A percentile compares a stretch with the other conserved stretches of the same genome.
These are phyloP conservation scores for Wickerhamiella nectarea DNA, from an alignment of 805 yeast species.

Conservation along the genomic window DNA sequence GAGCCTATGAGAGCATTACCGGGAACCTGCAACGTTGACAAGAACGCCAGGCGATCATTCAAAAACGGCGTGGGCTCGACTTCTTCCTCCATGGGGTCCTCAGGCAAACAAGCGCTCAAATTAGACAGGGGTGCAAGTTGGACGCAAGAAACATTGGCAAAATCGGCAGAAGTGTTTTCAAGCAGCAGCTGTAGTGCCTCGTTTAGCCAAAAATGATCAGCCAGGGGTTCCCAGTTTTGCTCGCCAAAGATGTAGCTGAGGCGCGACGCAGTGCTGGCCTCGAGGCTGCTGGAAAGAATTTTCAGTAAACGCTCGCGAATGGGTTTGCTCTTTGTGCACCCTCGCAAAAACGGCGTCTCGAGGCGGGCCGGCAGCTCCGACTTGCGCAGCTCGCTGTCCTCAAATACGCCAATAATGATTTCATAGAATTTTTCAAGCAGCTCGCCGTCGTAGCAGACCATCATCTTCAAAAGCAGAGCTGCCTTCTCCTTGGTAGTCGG, in stretches of 20 bases:
- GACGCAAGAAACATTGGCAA: conserved; percentile 13
- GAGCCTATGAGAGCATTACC: conserved; percentile 58
- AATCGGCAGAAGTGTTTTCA: conserved; percentile 52
- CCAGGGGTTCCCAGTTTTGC: conserved; percentile 92
- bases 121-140: conserved; percentile 2
- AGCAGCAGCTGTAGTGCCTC: conserved; percentile 81
- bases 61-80: conserved; percentile 24
- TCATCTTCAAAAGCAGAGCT: conserved; percentile 83
- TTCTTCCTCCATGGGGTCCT: conserved; percentile 21
- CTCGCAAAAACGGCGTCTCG: conserved; percentile 94
- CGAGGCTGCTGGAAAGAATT: conserved; percentile 65
- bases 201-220: conserved; percentile 88
- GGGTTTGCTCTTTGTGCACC: conserved; percentile 69
- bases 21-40: conserved; percentile 30
- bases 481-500: conserved; percentile 96
- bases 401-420: conserved; percentile 77
- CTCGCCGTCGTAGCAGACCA: conserved; percentile 64
- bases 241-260: conserved; percentile 79
- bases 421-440: conserved; percentile 67
- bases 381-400: conserved; percentile 58
- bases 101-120: conserved; percentile 6
- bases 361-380: conserved; percentile 85
- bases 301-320: conserved; percentile 68
- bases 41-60: conserved; percentile 19
- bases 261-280: conserved; percentile 62